Evolutionary conservation across 78 protist species (phyloP).

Genomic region (Protostelium mycophagum): DNA sequence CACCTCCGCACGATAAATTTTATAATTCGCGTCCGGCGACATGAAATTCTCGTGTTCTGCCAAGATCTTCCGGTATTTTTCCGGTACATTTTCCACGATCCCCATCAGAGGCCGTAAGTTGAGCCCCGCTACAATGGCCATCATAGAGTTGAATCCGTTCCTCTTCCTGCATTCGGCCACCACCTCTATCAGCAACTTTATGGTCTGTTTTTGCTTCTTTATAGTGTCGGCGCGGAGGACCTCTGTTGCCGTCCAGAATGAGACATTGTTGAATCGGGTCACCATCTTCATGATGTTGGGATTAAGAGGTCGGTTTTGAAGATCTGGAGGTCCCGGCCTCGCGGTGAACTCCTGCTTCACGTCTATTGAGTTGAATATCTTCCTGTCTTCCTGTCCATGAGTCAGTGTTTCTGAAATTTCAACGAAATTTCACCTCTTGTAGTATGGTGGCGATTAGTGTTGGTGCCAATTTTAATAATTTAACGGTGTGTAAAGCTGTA

Average conservation of each 20-base stretch:
- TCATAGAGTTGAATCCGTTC: neutral
- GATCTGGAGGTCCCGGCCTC: neutral
- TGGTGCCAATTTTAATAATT: neutral
- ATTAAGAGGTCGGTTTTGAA: slow-evolving; percentile 18
- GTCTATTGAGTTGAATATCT: no score
- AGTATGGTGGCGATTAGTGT: neutral
- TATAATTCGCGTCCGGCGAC: neutral
- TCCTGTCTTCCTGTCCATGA: neutral
- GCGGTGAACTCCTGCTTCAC: neutral
- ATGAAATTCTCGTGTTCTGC: neutral
- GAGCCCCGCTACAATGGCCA: neutral
- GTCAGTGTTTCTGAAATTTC: neutral
- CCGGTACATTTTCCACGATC: neutral
- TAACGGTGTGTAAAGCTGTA: no score
- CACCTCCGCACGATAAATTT: neutral
- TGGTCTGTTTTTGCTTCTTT: neutral
- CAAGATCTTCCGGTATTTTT: neutral
- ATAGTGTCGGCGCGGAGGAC: slow-evolving; percentile 30
- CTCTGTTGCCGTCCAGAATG: slow-evolving; percentile 56
- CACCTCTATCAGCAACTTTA: neutral
- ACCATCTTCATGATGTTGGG: slow-evolving; percentile 47
- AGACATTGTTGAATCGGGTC: slow-evolving; percentile 41
- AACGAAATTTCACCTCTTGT: neutral
- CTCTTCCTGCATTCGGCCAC: neutral
- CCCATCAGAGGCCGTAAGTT: neutral